A percentile compares a stretch with the other conserved stretches of the same genome.
Evolutionary conservation across 192 early-diverging fungal genomes (phyloP).

Genomic region (Coemansia sp.): DNA sequence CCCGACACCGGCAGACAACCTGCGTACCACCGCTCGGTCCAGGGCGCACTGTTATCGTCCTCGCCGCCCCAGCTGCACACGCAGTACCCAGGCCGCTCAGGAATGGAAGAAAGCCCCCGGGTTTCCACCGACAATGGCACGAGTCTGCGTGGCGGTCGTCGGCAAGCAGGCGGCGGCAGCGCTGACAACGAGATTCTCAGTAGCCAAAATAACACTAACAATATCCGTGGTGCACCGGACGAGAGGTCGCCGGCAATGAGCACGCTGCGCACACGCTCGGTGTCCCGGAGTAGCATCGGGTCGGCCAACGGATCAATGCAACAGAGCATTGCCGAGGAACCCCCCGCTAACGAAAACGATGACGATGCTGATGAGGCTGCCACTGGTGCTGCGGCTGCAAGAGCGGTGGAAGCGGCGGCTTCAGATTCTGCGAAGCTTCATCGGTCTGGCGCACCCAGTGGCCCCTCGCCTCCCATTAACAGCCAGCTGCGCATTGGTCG

Average conservation of each 20-base stretch:
- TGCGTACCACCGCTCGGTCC: neutral
- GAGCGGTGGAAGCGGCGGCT: neutral
- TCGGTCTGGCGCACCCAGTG: neutral
- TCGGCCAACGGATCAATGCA: conserved; percentile 27
- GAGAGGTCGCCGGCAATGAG: conserved; percentile 18
- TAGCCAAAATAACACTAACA: neutral
- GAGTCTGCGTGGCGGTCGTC: neutral
- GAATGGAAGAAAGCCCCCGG: neutral
- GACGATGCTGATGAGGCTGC: neutral
- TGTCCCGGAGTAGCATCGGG: conserved; percentile 44
- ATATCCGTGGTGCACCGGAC: neutral
- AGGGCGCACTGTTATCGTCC: neutral
- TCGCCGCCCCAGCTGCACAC: neutral
- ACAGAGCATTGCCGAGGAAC: conserved; percentile 9
- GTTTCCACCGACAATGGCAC: neutral
- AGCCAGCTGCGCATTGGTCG: conserved; percentile 26
- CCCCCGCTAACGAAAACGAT: no score
- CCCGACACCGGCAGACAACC: neutral
- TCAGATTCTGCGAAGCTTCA: neutral
- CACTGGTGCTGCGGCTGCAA: neutral
- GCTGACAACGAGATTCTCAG: neutral
- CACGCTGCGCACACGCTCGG: conserved; percentile 34
- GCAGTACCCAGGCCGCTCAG: neutral
- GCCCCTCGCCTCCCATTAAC: conserved; percentile 4
- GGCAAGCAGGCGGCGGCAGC: neutral